Evolutionary conservation across 306 rosid species (phyloP), one percentile per base, ranked within the genome.

Genomic region (Ormosia semicastrata): DNA sequence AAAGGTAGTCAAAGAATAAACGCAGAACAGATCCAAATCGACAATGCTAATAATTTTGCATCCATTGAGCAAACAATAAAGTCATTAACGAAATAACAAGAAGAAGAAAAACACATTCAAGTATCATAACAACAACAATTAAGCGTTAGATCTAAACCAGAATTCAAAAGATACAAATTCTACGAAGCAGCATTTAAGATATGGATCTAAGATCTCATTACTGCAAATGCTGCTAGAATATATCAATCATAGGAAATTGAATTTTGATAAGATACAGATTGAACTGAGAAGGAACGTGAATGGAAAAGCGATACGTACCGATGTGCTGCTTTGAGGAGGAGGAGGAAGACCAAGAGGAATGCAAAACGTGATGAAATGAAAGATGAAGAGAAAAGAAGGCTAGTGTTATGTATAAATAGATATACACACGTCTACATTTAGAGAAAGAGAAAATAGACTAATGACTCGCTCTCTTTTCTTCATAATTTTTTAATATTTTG

Each of bases 401-500:
- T 3, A 36, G 13, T 34, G 53, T n/a, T 6, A 29, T 6, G 14
- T 85, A 57, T 29, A 32, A 43, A 67, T 76, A 76, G 69, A 71
- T 0, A 46, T 8, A 68, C 24, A 34, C 18, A 46, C 30, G 29
- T 53, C 24, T 53, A 18, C 56, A 12, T 60, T 82, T 81, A 70
- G 80, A 54, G 66, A 46, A 65, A 66, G 79, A 59, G 57, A 85
- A 49, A 60, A 14, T 14, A 41, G 5, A 76, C 85, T 74, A 11
- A 85, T 47, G 86, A 84, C 84, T 74, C 86, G 88, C 59, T 78
- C 82, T 7, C 9, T 54, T 32, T 54, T 73, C 13, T 63, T 17
- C 41, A 32, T 3, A 10, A 13, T 8, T 70, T 41, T 67, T 71
- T 69, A 1, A 3, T 2, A 14, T 12, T n/a, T 37, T 39, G n/a